Base-by-base conservation (phyloP, 148 eudicot species). In the Spergularia marina region DNA sequence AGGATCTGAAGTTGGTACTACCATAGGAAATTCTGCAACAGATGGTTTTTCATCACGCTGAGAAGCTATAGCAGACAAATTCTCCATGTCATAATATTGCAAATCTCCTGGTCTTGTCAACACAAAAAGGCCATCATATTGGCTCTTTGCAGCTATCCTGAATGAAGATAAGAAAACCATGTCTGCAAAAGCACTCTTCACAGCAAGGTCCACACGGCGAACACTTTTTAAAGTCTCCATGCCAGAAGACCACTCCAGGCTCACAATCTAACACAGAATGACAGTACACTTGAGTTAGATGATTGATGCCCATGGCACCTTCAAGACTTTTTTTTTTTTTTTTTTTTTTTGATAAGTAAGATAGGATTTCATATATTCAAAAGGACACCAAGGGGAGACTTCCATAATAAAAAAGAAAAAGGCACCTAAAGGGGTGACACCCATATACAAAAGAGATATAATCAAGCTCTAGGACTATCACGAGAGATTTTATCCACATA, bases 171-270 rank as follows among this genome's bases (percentile, higher is more conserved):
- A 70, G 72, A 88, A 73, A 72, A 86, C 76, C 89, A 88, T 87
- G 76, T 91, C 92, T 40, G 94, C 89, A 82, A 90, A 91, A 49
- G 89, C 84, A 58, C 92, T 87, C 65, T 57, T 41, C 51, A 91
- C 87, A 15, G 89, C 72, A 58, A 91, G 81, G 72, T 88, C 94
- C 70, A 77, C 83, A 80, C 97, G 97, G 61, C 82, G 82, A 62
- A 79, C 81, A 77, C 86, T 85, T 76, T 76, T 88, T 75, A 89
- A 63, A 58, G 80, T 73, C 74, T 91, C 89, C 86, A 88, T 80
- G 72, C 89, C 89, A 60, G 88, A 74, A 70, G 89, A 88, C 97
- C 97, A 91, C 70, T 88, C 89, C 77, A 91, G 86, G 80, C 76
- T 85, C 83, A 91, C 87, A 57, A 91, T 80, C 85, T 83, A 75